Conservation (phyloP, 805 yeast genomes). For the Nakazawaea ishiwadae region DNA sequence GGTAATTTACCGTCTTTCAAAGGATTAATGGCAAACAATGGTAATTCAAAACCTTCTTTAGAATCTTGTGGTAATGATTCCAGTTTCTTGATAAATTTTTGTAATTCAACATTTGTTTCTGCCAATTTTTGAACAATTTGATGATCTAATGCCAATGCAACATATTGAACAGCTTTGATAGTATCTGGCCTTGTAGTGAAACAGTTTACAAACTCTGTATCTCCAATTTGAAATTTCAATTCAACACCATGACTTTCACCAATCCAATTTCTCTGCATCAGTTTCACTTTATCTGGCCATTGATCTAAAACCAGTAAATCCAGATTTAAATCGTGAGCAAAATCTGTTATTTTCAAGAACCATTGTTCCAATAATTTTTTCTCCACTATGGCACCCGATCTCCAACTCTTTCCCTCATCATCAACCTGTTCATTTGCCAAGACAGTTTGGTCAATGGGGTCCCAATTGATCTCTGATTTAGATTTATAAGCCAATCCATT, state of each 20-base stretch:
- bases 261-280: constrained; percentile 94
- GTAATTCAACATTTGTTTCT: constrained; percentile 33
- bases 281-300: constrained; percentile 88
- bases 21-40: constrained; percentile 54
- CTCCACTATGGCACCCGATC: constrained; percentile 94
- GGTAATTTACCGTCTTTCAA: constrained; percentile 51
- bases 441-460: constrained; percentile 92
- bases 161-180: constrained; percentile 71
- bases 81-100: constrained; percentile 37
- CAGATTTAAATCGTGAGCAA: constrained; percentile 58
- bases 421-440: constrained; percentile 97
- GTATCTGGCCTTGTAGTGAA: constrained; percentile 94
- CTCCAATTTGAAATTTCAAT: constrained; percentile 41
- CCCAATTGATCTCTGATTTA: constrained; percentile 94
- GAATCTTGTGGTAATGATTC: constrained; percentile 39
- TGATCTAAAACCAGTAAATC: constrained; percentile 59
- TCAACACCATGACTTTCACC: constrained; percentile 84
- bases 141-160: constrained; percentile 75
- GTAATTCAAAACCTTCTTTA: constrained; percentile 56
- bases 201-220: constrained; percentile 35
- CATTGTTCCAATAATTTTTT: constrained; percentile 80
- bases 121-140: constrained; percentile 44
- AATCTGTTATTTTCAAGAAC: constrained; percentile 88
- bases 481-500: constrained; percentile 82
- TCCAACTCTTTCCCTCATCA: constrained; percentile 86